Evolutionary conservation across 345 rosid species (phyloP).

Genomic region (Erucastrum elatum): DNA sequence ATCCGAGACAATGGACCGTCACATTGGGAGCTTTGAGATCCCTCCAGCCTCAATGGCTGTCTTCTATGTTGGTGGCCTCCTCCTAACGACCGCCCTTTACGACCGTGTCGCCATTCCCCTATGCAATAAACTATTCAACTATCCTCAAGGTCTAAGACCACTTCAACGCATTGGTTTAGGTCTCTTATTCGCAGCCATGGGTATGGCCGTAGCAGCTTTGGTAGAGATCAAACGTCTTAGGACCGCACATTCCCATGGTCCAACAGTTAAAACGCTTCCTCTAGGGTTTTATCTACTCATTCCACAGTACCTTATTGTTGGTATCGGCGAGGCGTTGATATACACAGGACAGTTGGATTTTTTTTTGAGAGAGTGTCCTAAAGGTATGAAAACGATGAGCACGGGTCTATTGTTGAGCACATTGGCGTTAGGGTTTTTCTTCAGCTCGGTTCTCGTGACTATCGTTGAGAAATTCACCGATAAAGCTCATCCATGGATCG

Average conservation of each 20-base stretch:
- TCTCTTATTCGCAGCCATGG: conserved; percentile 51
- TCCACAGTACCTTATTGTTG: conserved; percentile 83
- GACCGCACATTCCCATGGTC: conserved; percentile 42
- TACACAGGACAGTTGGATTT: conserved; percentile 89
- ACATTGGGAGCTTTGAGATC: conserved; percentile 74
- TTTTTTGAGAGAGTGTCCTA: conserved; percentile 91
- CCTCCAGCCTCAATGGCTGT: conserved; percentile 74
- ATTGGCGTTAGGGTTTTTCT: conserved; percentile 80
- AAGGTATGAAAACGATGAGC: conserved; percentile 98
- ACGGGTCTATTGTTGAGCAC: conserved; percentile 88
- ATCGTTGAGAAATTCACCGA: conserved; percentile 72
- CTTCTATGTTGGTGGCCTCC: conserved; percentile 84
- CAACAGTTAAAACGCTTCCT: conserved; percentile 56
- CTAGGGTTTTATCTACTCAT: conserved; percentile 72
- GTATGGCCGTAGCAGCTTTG: conserved; percentile 75
- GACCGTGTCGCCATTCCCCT: conserved; percentile 63
- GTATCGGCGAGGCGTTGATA: conserved; percentile 85
- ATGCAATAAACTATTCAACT: conserved; percentile 49
- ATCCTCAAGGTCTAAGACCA: conserved; percentile 80
- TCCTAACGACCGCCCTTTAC: conserved; percentile 75
- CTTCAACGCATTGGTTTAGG: conserved; percentile 84
- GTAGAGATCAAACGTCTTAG: conserved; percentile 62
- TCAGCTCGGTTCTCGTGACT: conserved; percentile 72
- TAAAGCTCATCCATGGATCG: conserved; percentile 64
- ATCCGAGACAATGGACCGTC: conserved; percentile 88